Conservation (phyloP, 2,329 filamentous ascomycete species). For the Cladosporium phlei region DNA sequence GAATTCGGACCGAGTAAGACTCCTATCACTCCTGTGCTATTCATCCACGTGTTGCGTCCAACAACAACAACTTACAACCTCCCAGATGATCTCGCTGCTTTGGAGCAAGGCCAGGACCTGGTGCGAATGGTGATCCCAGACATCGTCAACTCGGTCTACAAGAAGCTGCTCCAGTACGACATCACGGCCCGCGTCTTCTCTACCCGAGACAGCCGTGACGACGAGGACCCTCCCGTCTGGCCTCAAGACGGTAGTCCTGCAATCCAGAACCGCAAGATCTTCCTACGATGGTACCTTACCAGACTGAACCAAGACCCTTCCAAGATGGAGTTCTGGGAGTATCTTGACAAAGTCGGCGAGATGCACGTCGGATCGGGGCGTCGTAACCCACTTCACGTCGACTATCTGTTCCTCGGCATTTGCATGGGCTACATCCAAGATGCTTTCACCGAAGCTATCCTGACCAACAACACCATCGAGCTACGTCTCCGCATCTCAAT, state of each 20-base stretch:
- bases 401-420: slow-evolving; percentile 73
- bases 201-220: slow-evolving; percentile 56
- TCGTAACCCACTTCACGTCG: slow-evolving; percentile 67
- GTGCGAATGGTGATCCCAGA: slow-evolving; percentile 78
- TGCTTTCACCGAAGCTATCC: slow-evolving; percentile 69
- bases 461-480: slow-evolving; percentile 63
- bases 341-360: slow-evolving; percentile 77
- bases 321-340: slow-evolving; percentile 68
- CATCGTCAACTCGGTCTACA: slow-evolving; percentile 79
- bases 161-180: slow-evolving; percentile 73
- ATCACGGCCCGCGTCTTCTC: slow-evolving; percentile 75
- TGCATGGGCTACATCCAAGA: slow-evolving; percentile 73
- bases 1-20: slow-evolving; percentile 57
- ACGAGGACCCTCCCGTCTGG: slow-evolving; percentile 61
- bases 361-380: slow-evolving; percentile 78
- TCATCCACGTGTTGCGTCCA: background rate
- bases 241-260: slow-evolving; percentile 66
- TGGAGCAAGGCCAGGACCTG: slow-evolving; percentile 66
- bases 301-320: slow-evolving; percentile 71
- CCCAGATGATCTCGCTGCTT: slow-evolving; percentile 65
- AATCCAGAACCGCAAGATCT: slow-evolving; percentile 73
- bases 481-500: slow-evolving; percentile 66
- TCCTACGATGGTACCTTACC: slow-evolving; percentile 67
- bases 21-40: no score
- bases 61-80: slow-evolving; percentile 16